Base-by-base conservation (phyloP, 2,329 filamentous ascomycete species). In the Coccinonectria pachysandricola region DNA sequence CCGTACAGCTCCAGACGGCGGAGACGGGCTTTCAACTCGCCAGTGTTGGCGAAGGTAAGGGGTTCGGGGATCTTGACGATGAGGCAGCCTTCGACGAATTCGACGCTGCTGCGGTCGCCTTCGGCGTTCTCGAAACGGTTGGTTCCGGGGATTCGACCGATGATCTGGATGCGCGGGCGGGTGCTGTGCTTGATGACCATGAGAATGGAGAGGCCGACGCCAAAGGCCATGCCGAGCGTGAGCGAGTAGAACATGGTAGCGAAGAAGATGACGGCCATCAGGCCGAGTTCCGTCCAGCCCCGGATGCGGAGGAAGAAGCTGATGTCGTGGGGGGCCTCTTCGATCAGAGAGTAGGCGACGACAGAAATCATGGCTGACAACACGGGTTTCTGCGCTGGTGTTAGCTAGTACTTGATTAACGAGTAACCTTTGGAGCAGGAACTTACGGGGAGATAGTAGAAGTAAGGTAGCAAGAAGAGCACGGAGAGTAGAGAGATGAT, bases 51-150 rank as follows among this genome's bases (percentile, higher is more conserved):
- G 52, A 98, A 98, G 0, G 88, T 96, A 26, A 98, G 63, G 0
- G 91, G 91, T 50, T 98, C 91, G 0, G 91, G 88, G 29, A 98
- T 96, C 63, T 96, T 96, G 45, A 96, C 85, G 34, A 98, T 94
- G 7, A 98, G 63, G 34, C 83, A 92, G 10, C 88, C 84, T 39
- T 95, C 87, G 27, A 95, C 71, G 45, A 93, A 87, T 51, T 96
- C 88, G 3, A 96, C 65, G 15, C 70, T 67, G 22, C 79, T 75
- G 0, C 78, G 71, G 30, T 81, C 71, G 1, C 78, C 61, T 44
- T 78, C 87, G 2, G 87, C 86, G 44, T 92, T 93, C 38, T 88
- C 83, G 46, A 93, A 95, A 5, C 74, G 75, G 38, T 80, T 72
- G 1, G 83, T 92, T 8, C 82, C 84, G 0, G 82, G 81, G 2